phyloP scores from a whole-genome alignment of 2,329 filamentous ascomycete genomes.

The Colletotrichum tamarilloi region DNA sequence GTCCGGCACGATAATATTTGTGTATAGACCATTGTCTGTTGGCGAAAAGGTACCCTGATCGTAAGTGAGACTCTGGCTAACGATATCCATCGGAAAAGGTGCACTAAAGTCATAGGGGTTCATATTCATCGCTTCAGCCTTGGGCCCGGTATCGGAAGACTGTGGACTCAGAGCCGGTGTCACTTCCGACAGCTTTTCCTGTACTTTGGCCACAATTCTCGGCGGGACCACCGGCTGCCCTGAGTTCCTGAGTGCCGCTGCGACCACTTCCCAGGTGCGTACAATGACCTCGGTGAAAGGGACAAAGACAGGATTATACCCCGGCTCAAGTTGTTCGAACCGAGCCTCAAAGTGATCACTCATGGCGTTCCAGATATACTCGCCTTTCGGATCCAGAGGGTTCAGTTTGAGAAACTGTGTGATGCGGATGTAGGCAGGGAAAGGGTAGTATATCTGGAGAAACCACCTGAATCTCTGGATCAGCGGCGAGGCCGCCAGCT shows the following conservation, averaged over 20 bases:
- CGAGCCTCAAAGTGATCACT: slow-evolving; percentile 40
- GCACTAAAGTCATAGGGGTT: not conserved
- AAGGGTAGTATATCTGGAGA: slow-evolving; percentile 49
- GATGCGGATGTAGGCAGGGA: slow-evolving; percentile 54
- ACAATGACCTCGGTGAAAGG: not conserved
- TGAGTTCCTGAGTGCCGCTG: not conserved
- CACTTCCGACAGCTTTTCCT: not conserved
- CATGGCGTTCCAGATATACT: slow-evolving; percentile 47
- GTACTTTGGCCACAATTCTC: not conserved
- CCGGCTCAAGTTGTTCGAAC: not conserved
- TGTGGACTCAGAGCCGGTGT: not conserved
- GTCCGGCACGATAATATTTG: not conserved
- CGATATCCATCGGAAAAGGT: not conserved
- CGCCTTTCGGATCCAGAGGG: slow-evolving; percentile 44
- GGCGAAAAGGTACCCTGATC: not conserved
- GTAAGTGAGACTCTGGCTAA: not conserved
- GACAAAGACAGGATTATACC: not conserved
- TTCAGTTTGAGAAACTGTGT: not conserved
- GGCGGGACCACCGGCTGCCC: not conserved
- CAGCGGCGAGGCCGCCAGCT: not conserved
- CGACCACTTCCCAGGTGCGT: not conserved
- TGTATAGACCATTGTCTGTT: not conserved
- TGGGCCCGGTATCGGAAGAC: not conserved
- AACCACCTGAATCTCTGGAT: slow-evolving; percentile 52
- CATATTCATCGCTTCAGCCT: not conserved